Base-by-base conservation (phyloP, 352 stramenopile genomes). In the Phytopythium litorale region DNA sequence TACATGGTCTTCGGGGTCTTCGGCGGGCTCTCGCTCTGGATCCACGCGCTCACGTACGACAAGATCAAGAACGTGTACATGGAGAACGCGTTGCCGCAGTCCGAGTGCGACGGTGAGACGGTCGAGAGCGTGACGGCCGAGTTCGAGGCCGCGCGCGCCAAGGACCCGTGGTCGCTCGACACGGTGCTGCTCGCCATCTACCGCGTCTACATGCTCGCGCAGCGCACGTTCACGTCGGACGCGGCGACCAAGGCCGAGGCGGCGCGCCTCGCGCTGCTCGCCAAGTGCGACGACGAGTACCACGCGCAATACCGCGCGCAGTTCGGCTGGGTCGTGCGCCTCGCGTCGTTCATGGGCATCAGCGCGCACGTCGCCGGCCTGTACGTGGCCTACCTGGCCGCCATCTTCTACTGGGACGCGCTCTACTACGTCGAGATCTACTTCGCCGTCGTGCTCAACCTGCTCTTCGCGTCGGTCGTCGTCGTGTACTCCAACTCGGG, bases 51-150 rank as follows among this genome's bases (percentile, higher is more conserved):
- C 58, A 80, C 91, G 43, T 94, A 94, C 67, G 84, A 94, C 70
- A 91, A 91, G 63, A 78, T 94, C 51, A 94, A 94, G 76, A 94
- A 94, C 67, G 83, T 87, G 21, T 94, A 92, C 70, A 92, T 90
- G 84, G 81, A 94, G 66, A 92, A 94, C 59, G 78, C 82, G 16
- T 70, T 91, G 21, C 81, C 84, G 15, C 75, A 88, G 52, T 91
- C 81, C 28, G 84, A 94, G 54, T 91, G 81, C 48, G 81, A 94
- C 45, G 81, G 82, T 30, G 84, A 94, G 66, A 89, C 84, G 5
- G 77, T 90, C n/a, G 83, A 86, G 33, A 94, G 79, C 46, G 84
- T 94, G 19, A 73, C 66, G 16, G 79, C 81, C n/a, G 84, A 94
- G 58, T 92, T 79, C 68, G 59, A 67, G 33, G 78, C 70, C 3